These are phyloP conservation scores for Fraxinus ornus DNA, from an alignment of 305 asterid genomes.

Conservation along the genomic window DNA sequence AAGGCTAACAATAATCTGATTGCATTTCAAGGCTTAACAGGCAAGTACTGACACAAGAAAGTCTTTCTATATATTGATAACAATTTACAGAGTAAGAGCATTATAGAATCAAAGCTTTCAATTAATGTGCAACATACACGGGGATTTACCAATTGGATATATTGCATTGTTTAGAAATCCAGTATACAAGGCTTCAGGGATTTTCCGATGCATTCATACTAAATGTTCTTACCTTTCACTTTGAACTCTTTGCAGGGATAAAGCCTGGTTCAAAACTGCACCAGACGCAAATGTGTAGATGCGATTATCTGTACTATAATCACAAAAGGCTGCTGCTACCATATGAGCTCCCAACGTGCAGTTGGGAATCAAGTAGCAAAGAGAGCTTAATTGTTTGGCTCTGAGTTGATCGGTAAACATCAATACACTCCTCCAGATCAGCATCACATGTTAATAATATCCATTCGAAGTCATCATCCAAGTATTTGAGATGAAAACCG, in stretches of 20 bases:
- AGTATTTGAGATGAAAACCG: slow-evolving; percentile 65
- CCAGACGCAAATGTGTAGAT: neutral
- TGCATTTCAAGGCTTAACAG: neutral
- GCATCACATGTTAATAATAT: slow-evolving; percentile 89
- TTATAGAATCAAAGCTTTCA: neutral
- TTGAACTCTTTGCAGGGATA: neutral
- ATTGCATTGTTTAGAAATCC: neutral
- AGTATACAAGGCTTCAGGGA: neutral
- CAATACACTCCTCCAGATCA: slow-evolving; percentile 81
- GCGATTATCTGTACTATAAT: neutral
- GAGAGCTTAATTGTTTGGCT: slow-evolving; percentile 60
- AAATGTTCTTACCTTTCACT: neutral
- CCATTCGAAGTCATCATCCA: slow-evolving; percentile 94
- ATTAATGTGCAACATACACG: neutral
- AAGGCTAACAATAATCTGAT: neutral
- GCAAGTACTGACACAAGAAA: neutral
- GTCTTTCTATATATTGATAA: neutral
- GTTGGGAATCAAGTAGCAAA: slow-evolving; percentile 36
- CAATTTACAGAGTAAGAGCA: neutral
- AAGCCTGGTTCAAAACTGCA: neutral
- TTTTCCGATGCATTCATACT: neutral
- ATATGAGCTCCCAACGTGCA: neutral
- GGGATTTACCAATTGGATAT: neutral
- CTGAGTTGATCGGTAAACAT: slow-evolving; percentile 45
- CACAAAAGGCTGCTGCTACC: neutral